Conservation (phyloP, 352 stramenopile species). For the Phytopythium helicoides region DNA sequence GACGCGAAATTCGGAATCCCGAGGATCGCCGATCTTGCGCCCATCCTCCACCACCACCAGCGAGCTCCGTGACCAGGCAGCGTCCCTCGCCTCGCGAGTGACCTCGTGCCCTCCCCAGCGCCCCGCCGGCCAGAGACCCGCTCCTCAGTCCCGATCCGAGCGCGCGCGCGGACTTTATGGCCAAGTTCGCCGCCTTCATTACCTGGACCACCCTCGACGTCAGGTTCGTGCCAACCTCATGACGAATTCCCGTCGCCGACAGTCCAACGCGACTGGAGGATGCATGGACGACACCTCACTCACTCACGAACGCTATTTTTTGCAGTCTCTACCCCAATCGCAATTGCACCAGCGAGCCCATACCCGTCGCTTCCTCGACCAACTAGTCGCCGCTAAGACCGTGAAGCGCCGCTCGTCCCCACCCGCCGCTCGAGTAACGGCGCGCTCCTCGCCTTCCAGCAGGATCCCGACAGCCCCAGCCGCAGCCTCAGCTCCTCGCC, state of each 20-base stretch:
- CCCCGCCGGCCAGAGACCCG: not conserved
- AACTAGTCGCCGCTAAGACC: conserved; percentile 20
- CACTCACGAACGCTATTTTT: not conserved
- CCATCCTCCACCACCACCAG: not conserved
- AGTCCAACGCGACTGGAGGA: not conserved
- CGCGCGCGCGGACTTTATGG: conserved; percentile 18
- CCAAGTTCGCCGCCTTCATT: conserved; percentile 41
- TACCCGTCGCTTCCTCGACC: conserved; percentile 2
- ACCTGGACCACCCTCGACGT: conserved; percentile 45
- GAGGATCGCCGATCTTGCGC: conserved; percentile 1
- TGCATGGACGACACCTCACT: not conserved
- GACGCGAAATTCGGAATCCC: not conserved
- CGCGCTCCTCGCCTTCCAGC: not conserved
- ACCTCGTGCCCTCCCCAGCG: not conserved
- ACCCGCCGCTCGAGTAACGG: not conserved
- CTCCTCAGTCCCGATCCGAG: not conserved
- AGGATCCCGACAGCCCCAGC: not conserved
- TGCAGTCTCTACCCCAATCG: conserved; percentile 11
- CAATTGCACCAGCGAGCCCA: not conserved
- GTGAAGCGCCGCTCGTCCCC: conserved; percentile 11
- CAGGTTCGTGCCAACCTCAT: conserved; percentile 22
- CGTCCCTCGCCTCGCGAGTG: not conserved
- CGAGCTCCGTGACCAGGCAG: not conserved
- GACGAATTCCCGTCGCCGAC: not conserved
- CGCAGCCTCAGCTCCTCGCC: conserved; percentile 2